Evolutionary conservation across 2,329 filamentous ascomycete species (phyloP).

Genomic region (Orbilia oligospora): DNA sequence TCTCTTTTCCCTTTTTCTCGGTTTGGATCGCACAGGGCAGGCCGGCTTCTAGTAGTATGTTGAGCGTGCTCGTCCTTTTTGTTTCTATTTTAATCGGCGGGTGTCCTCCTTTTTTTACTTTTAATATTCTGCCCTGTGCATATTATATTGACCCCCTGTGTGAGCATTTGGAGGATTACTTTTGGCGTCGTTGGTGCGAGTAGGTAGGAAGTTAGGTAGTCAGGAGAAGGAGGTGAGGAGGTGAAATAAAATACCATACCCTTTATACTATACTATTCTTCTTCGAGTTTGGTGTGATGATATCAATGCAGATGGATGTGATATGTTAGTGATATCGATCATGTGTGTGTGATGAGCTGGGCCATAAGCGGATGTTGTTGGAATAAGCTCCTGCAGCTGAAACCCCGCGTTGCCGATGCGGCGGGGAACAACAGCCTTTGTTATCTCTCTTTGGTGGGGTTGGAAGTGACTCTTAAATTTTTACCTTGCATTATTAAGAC

Average conservation of each 20-base stretch:
- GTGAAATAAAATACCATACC: slow-evolving; percentile 20
- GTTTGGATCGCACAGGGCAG: slow-evolving; percentile 46
- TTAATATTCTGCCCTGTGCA: slow-evolving; percentile 50
- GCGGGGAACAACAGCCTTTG: slow-evolving; percentile 19
- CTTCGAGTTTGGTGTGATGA: slow-evolving; percentile 1
- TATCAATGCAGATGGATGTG: not conserved
- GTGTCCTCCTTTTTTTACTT: slow-evolving; percentile 52
- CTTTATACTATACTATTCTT: slow-evolving; percentile 16
- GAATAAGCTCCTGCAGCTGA: slow-evolving; percentile 1
- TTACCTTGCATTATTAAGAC: slow-evolving; percentile 9
- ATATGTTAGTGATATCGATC: not conserved
- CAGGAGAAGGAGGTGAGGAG: not conserved
- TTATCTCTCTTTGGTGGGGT: slow-evolving; percentile 41
- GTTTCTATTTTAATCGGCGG: slow-evolving; percentile 46
- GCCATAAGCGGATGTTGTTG: no score
- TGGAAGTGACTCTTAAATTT: slow-evolving; percentile 48
- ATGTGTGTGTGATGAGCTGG: not conserved
- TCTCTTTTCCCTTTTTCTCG: slow-evolving; percentile 25
- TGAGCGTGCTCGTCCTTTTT: slow-evolving; percentile 55
- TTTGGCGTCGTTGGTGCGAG: slow-evolving; percentile 29
- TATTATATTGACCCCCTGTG: slow-evolving; percentile 44
- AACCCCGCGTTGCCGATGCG: slow-evolving; percentile 49
- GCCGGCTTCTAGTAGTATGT: slow-evolving; percentile 44
- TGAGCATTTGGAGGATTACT: slow-evolving; percentile 10
- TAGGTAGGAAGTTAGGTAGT: slow-evolving; percentile 20